phyloP scores from a whole-genome alignment of 2,329 filamentous ascomycete genomes.

The Sporothrix pseudoabietina region DNA sequence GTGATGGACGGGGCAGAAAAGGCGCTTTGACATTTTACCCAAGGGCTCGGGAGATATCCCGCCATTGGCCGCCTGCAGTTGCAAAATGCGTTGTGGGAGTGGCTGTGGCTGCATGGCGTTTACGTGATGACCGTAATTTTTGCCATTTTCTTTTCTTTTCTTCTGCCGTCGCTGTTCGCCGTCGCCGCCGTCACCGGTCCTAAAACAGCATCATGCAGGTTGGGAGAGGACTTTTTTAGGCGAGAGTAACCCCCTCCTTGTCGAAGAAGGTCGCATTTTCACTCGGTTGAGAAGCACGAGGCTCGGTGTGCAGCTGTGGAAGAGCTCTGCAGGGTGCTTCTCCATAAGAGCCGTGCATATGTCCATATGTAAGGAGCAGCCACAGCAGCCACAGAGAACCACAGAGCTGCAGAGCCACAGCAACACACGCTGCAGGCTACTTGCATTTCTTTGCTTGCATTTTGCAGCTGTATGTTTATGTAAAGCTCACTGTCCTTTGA shows the following conservation, averaged over 20 bases:
- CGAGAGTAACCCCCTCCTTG: background rate
- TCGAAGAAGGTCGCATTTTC: background rate
- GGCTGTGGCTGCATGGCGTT: background rate
- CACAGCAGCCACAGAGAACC: background rate
- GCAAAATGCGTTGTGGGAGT: background rate
- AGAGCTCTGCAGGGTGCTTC: background rate
- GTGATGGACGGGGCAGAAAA: background rate
- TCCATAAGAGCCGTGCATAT: background rate
- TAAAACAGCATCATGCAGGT: constrained; percentile 14
- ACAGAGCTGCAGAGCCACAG: background rate
- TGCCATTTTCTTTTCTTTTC: background rate
- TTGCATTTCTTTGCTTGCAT: background rate
- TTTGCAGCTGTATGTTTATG: background rate
- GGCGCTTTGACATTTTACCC: constrained; percentile 20
- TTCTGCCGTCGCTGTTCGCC: background rate
- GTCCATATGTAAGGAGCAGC: constrained; percentile 1
- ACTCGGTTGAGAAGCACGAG: background rate
- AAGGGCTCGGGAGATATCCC: background rate
- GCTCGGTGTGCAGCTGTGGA: background rate
- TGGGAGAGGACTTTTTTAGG: background rate
- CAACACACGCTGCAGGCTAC: background rate
- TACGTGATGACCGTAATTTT: background rate
- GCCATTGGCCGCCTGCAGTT: background rate
- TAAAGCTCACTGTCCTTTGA: background rate
- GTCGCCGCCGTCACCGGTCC: background rate